Percentiles rank a stretch among this genome's conserved stretches.
Evolutionary conservation across 2,329 filamentous ascomycete species (phyloP).

Genomic region (Aspergillus amoenus): DNA sequence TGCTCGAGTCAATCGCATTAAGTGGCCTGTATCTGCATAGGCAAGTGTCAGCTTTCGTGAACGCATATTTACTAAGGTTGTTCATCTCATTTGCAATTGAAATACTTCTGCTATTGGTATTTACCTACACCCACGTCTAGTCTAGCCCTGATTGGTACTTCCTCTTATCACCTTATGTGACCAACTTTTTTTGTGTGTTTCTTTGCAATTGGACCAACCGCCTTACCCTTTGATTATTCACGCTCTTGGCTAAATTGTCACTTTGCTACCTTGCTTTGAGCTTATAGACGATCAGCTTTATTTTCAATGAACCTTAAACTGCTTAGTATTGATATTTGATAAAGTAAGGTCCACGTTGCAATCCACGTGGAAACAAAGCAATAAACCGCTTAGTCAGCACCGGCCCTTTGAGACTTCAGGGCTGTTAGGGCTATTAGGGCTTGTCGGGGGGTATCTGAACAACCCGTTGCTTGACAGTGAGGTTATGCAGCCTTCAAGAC

Average conservation of each 20-base stretch:
- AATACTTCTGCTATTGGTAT: neutral
- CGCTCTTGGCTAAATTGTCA: neutral
- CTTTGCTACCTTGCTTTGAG: neutral
- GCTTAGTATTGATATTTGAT: no score
- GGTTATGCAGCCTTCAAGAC: neutral
- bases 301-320: neutral
- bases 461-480: no score
- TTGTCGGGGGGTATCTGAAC: no score
- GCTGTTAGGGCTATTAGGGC: no score
- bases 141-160: no score
- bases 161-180: neutral
- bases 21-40: slow-evolving; percentile 14
- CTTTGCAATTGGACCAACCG: neutral
- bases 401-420: neutral
- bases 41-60: slow-evolving; percentile 15
- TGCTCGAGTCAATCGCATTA: slow-evolving; percentile 6
- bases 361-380: neutral
- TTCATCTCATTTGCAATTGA: slow-evolving; percentile 21
- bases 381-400: neutral
- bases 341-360: no score
- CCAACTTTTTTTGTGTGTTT: neutral
- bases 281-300: neutral
- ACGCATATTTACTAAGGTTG: slow-evolving; percentile 20
- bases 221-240: neutral
- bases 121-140: neutral